Conservation (phyloP, 2,329 filamentous ascomycete genomes). For the Fusarium nurragi region DNA sequence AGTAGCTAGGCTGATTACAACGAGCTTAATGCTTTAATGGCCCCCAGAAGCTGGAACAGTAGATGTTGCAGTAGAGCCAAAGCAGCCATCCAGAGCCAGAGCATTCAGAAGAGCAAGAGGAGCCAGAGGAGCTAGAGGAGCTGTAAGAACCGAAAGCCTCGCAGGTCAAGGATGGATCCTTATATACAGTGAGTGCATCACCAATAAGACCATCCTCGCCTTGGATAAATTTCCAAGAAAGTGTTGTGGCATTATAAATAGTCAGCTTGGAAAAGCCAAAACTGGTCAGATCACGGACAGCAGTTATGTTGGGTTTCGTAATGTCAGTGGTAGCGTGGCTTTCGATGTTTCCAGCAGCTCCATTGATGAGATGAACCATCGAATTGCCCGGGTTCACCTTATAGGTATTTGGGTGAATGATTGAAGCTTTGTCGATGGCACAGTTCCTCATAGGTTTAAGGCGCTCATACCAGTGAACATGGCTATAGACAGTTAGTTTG, state of each 20-base stretch:
- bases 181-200: background rate
- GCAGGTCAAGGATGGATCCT: background rate
- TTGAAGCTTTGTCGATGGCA: background rate
- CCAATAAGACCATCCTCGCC: background rate
- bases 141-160: no score
- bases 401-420: background rate
- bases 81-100: background rate
- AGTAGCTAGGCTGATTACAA: background rate
- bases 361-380: background rate
- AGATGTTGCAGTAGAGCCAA: background rate
- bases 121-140: fast-evolving
- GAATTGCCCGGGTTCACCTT: background rate
- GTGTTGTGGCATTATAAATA: background rate
- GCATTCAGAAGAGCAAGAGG: background rate
- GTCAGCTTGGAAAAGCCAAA: conserved; percentile 11
- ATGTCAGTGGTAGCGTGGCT: background rate
- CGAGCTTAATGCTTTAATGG: background rate
- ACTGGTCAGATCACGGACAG: background rate
- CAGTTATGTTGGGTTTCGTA: background rate
- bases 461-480: conserved; percentile 9
- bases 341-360: conserved; percentile 1
- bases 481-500: background rate
- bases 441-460: background rate
- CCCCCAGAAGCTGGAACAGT: background rate
- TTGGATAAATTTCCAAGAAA: background rate